Conservation (phyloP, 2,329 filamentous ascomycete species). For the Fusarium solani-melongenae region DNA sequence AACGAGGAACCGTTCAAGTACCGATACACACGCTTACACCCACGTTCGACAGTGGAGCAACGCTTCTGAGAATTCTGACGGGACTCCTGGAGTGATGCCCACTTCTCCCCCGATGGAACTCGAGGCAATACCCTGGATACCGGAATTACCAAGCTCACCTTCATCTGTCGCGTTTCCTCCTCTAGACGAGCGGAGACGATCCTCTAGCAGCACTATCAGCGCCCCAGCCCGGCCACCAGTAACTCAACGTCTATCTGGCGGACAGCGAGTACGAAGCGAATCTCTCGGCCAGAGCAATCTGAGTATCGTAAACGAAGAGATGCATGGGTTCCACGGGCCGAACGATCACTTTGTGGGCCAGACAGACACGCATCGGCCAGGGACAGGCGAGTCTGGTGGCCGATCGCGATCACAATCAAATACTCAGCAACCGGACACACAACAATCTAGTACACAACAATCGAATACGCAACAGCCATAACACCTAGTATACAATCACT, state of each 20-base stretch:
- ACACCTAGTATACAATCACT: not conserved
- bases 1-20: constrained; percentile 45
- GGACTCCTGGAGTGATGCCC: constrained; percentile 41
- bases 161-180: constrained; percentile 29
- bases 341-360: constrained; percentile 54
- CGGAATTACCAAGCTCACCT: constrained; percentile 51
- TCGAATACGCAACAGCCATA: not conserved
- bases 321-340: constrained; percentile 62
- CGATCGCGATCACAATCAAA: not conserved
- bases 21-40: constrained; percentile 52
- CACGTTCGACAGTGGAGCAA: constrained; percentile 58
- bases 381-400: constrained; percentile 19
- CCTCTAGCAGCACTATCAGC: constrained; percentile 37
- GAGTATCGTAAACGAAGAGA: constrained; percentile 56
- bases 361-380: constrained; percentile 45
- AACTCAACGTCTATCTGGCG: constrained; percentile 43
- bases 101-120: constrained; percentile 48
- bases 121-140: constrained; percentile 48
- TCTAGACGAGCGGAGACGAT: constrained; percentile 41
- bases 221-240: constrained; percentile 38
- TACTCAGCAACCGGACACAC: not conserved
- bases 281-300: constrained; percentile 37
- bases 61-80: constrained; percentile 56
- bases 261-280: constrained; percentile 39
- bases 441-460: not conserved